Conservation (phyloP, 1,284 basidiomycete species). For the Sphagnurus paluster region DNA sequence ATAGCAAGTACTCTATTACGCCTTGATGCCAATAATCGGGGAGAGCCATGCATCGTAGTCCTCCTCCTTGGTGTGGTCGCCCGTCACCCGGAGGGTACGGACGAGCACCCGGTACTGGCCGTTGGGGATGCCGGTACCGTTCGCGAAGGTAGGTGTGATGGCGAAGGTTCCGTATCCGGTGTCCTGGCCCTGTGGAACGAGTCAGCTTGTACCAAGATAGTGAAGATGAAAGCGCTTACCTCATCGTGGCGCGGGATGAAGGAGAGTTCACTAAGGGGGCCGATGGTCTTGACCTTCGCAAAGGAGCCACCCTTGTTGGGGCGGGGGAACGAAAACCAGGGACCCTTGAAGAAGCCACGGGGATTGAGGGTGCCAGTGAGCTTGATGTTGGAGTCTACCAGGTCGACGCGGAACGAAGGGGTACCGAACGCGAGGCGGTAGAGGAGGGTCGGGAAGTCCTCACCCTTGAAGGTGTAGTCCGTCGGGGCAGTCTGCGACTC, state of each 20-base stretch:
- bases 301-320: constrained; percentile 29
- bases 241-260: constrained; percentile 37
- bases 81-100: constrained; percentile 59
- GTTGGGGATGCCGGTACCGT: constrained; percentile 59
- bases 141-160: constrained; percentile 47
- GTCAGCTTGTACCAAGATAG: background rate
- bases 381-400: constrained; percentile 33
- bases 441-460: constrained; percentile 44
- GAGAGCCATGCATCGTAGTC: constrained; percentile 62
- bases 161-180: constrained; percentile 41
- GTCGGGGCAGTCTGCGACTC: constrained; percentile 35
- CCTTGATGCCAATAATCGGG: constrained; percentile 34
- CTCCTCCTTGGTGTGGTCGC: constrained; percentile 47
- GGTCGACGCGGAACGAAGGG: constrained; percentile 41
- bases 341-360: constrained; percentile 18
- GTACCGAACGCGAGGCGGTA: constrained; percentile 57
- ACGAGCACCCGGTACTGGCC: constrained; percentile 62
- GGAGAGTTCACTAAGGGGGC: constrained; percentile 30
- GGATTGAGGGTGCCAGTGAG: constrained; percentile 31
- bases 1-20: too few relatives aligned
- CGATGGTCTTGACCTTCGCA: constrained; percentile 34
- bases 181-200: constrained; percentile 6
- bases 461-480: constrained; percentile 54
- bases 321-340: constrained; percentile 34
- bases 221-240: constrained; percentile 25